Conservation (phyloP, 1,284 basidiomycete genomes). For the Bjerkandera adusta region DNA sequence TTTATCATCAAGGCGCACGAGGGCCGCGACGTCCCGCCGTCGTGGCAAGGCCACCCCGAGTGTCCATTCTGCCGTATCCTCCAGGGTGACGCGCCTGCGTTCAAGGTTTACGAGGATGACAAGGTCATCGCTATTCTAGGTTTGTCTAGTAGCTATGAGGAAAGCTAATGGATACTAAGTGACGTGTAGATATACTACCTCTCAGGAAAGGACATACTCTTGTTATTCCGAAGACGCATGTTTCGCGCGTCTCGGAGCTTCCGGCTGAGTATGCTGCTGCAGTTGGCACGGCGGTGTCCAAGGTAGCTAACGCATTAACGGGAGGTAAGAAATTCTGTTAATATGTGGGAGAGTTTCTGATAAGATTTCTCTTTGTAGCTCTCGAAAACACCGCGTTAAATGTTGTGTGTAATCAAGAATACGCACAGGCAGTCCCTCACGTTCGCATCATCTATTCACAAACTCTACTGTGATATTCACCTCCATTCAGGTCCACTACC, state of each 20-base stretch:
- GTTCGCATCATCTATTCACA: conserved; percentile 36
- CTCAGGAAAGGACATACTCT: conserved; percentile 66
- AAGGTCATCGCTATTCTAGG: conserved; percentile 70
- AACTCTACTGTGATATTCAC: not conserved
- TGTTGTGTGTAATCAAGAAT: conserved; percentile 78
- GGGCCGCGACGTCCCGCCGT: conserved; percentile 37
- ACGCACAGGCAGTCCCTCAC: conserved; percentile 80
- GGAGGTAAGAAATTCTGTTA: conserved; percentile 39
- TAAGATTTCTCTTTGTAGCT: conserved; percentile 41
- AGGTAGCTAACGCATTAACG: conserved; percentile 59
- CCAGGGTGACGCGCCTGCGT: conserved; percentile 41
- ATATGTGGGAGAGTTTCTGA: not conserved
- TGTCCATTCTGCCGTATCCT: conserved; percentile 70
- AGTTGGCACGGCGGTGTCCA: conserved; percentile 56
- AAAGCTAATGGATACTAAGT: conserved; percentile 3
- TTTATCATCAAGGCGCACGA: conserved; percentile 69
- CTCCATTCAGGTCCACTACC: conserved; percentile 73
- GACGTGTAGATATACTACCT: conserved; percentile 61
- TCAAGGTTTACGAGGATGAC: conserved; percentile 62
- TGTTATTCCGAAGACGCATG: conserved; percentile 66
- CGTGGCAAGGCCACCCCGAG: conserved; percentile 44
- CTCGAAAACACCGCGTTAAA: conserved; percentile 66
- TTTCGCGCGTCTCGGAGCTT: conserved; percentile 59
- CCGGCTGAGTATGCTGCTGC: conserved; percentile 59
- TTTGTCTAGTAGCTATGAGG: conserved; percentile 21